Percentiles rank a stretch among this genome's conserved stretches.
Evolutionary conservation across 164 flowering plant genomes (phyloP).

Genomic region (Vitis cinerea): DNA sequence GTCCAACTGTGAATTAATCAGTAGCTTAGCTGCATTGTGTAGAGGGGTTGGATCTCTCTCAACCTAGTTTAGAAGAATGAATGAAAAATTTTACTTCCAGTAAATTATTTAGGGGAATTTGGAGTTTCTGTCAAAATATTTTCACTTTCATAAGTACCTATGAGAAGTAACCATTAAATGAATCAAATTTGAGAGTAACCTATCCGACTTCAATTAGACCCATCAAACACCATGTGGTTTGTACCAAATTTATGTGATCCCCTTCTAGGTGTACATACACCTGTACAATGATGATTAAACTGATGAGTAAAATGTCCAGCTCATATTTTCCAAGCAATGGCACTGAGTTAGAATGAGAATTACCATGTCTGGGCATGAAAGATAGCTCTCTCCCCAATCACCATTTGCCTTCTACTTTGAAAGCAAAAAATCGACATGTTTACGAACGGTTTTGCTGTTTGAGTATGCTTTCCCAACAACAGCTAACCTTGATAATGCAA

Average conservation of each 20-base stretch:
- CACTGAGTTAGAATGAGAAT: not conserved
- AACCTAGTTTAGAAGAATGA: conserved; percentile 8
- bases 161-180: not conserved
- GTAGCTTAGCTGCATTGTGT: conserved; percentile 34
- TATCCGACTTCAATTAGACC: conserved; percentile 53
- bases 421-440: conserved; percentile 40
- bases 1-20: conserved; percentile 41
- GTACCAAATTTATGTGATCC: conserved; percentile 46
- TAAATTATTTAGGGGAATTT: too few relatives aligned
- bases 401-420: conserved; percentile 36
- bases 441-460: conserved; percentile 33
- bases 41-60: conserved; percentile 37
- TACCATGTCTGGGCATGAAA: conserved; percentile 53
- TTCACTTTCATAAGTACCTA: too few relatives aligned
- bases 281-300: conserved; percentile 15
- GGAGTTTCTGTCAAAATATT: too few relatives aligned
- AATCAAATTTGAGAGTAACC: conserved; percentile 21
- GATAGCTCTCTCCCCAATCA: conserved; percentile 64
- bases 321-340: too few relatives aligned
- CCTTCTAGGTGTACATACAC: conserved; percentile 43
- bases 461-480: conserved; percentile 38
- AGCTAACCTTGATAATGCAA: conserved; percentile 39
- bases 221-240: conserved; percentile 61
- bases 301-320: too few relatives aligned
- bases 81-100: not conserved